Evolutionary conservation across 139 green algal genomes (phyloP).

Genomic region (Pleodorina starrii): DNA sequence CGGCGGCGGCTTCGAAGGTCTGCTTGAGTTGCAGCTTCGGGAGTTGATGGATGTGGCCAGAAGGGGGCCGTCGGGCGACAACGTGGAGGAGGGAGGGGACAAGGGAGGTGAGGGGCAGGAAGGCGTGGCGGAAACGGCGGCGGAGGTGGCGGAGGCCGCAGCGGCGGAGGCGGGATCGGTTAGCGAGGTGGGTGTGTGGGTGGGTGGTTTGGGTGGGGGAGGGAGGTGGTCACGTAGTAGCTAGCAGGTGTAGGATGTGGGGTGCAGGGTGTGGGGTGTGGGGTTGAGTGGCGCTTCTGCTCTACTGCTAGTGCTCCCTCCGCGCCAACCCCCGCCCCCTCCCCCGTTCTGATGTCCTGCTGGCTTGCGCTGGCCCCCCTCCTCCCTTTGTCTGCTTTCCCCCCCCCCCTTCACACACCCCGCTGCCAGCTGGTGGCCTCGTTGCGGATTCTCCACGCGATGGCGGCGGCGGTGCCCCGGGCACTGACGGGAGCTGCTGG

Average conservation of each 20-base stretch:
- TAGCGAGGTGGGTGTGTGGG: neutral
- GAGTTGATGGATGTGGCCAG: slow-evolving; percentile 32
- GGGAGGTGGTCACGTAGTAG: neutral
- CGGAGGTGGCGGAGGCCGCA: neutral
- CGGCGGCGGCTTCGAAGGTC: slow-evolving; percentile 23
- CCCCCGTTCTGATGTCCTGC: neutral
- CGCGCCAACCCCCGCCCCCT: no score
- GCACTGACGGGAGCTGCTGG: slow-evolving; percentile 26
- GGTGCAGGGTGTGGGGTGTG: neutral
- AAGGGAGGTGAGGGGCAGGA: neutral
- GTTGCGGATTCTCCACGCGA: slow-evolving; percentile 53
- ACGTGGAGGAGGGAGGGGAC: neutral
- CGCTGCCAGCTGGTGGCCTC: slow-evolving; percentile 31
- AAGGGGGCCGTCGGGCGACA: neutral
- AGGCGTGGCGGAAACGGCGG: neutral
- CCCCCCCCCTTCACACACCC: no score
- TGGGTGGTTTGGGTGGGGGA: neutral
- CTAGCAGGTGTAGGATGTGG: neutral
- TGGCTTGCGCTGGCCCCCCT: no score
- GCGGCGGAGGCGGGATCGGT: neutral
- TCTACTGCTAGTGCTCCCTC: no score
- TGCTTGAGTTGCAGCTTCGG: slow-evolving; percentile 36
- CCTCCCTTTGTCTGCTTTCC: neutral
- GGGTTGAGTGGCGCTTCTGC: no score
- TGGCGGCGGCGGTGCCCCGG: slow-evolving; percentile 39